These are phyloP conservation scores for Termitomyces sp. DNA, from an alignment of 768 basidiomycete genomes.

Conservation along the genomic window DNA sequence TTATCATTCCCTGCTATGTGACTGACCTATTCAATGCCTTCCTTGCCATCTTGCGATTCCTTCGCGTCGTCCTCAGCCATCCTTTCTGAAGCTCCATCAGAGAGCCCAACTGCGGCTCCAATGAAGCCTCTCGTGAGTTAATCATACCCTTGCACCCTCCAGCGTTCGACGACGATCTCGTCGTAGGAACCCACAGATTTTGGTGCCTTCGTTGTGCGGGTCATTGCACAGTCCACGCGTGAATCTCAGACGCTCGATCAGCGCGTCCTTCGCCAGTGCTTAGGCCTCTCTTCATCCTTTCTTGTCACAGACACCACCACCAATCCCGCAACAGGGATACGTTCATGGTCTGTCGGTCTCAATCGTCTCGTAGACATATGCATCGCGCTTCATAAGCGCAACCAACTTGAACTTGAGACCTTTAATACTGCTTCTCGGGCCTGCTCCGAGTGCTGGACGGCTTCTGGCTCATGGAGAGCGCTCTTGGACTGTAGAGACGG, in stretches of 20 bases:
- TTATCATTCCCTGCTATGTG: not conserved
- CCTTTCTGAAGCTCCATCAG: not conserved
- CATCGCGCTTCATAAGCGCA: conserved; percentile 61
- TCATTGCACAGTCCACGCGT: conserved; percentile 49
- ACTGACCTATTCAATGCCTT: conserved; percentile 1
- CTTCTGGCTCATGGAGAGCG: conserved; percentile 64
- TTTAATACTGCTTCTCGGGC: conserved; percentile 64
- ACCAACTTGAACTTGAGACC: conserved; percentile 75
- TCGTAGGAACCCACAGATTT: conserved; percentile 49
- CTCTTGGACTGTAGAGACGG: conserved; percentile 61
- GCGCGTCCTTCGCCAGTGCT: conserved; percentile 53
- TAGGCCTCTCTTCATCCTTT: conserved; percentile 74
- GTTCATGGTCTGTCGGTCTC: conserved; percentile 66
- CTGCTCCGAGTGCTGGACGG: conserved; percentile 81
- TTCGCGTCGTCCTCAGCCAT: conserved; percentile 8
- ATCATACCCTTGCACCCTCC: not conserved
- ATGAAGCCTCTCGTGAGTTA: conserved; percentile 10
- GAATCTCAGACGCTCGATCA: conserved; percentile 52
- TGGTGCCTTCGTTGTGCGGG: conserved; percentile 51
- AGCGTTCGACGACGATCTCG: not conserved
- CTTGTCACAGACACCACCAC: conserved; percentile 71
- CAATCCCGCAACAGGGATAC: conserved; percentile 51
- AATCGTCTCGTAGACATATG: conserved; percentile 68
- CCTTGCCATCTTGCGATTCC: conserved; percentile 6
- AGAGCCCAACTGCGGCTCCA: not conserved